A percentile compares a stretch with the other conserved stretches of the same genome.
Evolutionary conservation across 139 green algal genomes (phyloP).

Genomic region (Trebouxia sp.): DNA sequence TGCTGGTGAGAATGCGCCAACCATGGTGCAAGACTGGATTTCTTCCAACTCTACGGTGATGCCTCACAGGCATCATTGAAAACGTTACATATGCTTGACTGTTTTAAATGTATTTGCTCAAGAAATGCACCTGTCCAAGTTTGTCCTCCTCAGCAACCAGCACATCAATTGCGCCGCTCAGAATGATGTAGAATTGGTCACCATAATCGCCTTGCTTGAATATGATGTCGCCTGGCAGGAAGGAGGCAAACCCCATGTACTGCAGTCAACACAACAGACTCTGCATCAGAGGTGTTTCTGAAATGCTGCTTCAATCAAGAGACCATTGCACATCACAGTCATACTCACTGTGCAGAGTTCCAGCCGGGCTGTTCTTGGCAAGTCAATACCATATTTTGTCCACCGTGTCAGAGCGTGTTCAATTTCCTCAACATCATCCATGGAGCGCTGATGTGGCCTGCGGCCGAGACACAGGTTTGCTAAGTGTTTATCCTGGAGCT

Average conservation of each 20-base stretch:
- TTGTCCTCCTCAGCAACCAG: background rate
- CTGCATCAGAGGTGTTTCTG: too few relatives aligned
- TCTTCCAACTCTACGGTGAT: too few relatives aligned
- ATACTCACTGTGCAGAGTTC: slow-evolving; percentile 23
- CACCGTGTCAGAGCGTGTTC: slow-evolving; percentile 1
- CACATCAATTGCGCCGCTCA: slow-evolving; percentile 16
- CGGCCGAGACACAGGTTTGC: too few relatives aligned
- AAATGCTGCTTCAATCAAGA: too few relatives aligned
- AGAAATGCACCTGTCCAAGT: too few relatives aligned
- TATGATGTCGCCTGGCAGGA: background rate
- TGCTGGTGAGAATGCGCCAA: too few relatives aligned
- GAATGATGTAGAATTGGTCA: slow-evolving; percentile 26
- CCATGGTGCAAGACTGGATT: too few relatives aligned
- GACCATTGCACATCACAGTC: too few relatives aligned
- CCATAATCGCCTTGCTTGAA: slow-evolving; percentile 27
- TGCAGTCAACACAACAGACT: background rate
- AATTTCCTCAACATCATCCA: background rate
- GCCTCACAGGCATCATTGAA: background rate
- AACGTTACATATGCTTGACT: background rate
- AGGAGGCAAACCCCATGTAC: slow-evolving; percentile 19
- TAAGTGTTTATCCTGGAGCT: too few relatives aligned
- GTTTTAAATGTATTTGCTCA: background rate
- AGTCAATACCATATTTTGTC: slow-evolving; percentile 9
- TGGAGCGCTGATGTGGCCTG: background rate
- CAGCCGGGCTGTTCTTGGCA: slow-evolving; percentile 5